Evolutionary conservation across 2,329 filamentous ascomycete genomes (phyloP), one percentile per base, ranked within the genome.

Genomic region (Dryadomyces quercus-mongolicae): DNA sequence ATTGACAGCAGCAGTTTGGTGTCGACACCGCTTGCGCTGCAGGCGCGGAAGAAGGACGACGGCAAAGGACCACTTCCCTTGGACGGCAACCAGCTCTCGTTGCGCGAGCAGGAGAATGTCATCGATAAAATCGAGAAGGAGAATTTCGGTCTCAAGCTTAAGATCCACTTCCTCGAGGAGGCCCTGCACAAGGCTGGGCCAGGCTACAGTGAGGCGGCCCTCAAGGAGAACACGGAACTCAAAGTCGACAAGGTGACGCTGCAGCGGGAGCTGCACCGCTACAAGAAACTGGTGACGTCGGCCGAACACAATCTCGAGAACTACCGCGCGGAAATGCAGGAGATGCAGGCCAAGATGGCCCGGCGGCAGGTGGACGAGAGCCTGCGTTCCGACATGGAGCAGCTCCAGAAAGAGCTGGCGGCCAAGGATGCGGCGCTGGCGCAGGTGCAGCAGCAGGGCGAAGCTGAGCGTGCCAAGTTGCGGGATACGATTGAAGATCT

Each of bases 121-220:
- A 92, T 98, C 62, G 88, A 96, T 71, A 88, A 88, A 65, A 92
- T 98, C 62, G 90, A 96, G 66, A 98, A 98, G 73, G 93, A 97
- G 65, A 98, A 98, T 65, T 98, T 97, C 66, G 89, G 89, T 22
- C 76, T 98, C 53, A 97, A 97, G 69, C 78, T 97, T 62, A 96
- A 95, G 69, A 95, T 97, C 53, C 90, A 97, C 68, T 98, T 95
- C 67, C 77, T 98, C 54, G 90, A 98, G 67, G 89, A 97, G 62
- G 88, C 88, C 15, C 71, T 98, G 51, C 81, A 85, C 53, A 95
- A 94, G 67, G 82, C 86, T 54, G 92, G 92, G 0, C 90, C 88
- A 8, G 89, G 91, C 54, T 93, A 91, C 72, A 94, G 91, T 63
- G 86, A 95, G 67, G 82, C 83, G 34, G 89, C 92, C 3, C 73